Evolutionary conservation across 2,329 filamentous ascomycete species (phyloP).

Genomic region (Aureobasidium melanogenum): DNA sequence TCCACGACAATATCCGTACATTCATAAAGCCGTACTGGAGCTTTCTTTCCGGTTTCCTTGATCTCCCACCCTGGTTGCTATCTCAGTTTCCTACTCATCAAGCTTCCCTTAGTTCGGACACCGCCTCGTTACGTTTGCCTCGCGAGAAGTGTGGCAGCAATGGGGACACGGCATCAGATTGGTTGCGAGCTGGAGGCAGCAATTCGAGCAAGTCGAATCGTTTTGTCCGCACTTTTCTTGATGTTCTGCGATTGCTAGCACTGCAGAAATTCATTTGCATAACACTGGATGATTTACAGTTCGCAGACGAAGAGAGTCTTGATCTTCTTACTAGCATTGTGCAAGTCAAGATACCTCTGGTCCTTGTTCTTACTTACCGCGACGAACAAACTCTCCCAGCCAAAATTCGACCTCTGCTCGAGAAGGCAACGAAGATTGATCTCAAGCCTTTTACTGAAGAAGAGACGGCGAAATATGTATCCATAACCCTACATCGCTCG

Average conservation of each 20-base stretch:
- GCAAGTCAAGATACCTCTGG: slow-evolving; percentile 66
- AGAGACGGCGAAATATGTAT: slow-evolving; percentile 75
- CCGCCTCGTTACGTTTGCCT: background rate
- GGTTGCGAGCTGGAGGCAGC: slow-evolving; percentile 36
- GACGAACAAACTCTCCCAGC: slow-evolving; percentile 31
- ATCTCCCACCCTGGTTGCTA: slow-evolving; percentile 58
- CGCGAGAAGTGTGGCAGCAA: slow-evolving; percentile 16
- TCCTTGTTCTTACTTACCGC: slow-evolving; percentile 63
- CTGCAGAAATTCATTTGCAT: slow-evolving; percentile 81
- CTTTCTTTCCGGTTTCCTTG: slow-evolving; percentile 48
- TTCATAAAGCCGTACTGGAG: slow-evolving; percentile 51
- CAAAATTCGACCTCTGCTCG: slow-evolving; percentile 30
- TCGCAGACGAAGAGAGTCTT: slow-evolving; percentile 78
- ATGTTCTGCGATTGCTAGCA: slow-evolving; percentile 74
- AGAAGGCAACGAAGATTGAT: slow-evolving; percentile 55
- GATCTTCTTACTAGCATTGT: slow-evolving; percentile 78
- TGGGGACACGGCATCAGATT: slow-evolving; percentile 32
- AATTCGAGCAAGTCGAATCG: slow-evolving; percentile 50
- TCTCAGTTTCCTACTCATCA: slow-evolving; percentile 18
- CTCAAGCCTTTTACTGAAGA: slow-evolving; percentile 66
- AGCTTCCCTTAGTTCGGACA: background rate
- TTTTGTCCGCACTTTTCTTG: slow-evolving; percentile 79
- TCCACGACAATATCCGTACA: slow-evolving; percentile 49
- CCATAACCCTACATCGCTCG: slow-evolving; percentile 65
- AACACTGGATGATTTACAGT: slow-evolving; percentile 82